Evolutionary conservation across 441 rosid species (phyloP).

Genomic region (Populus hybrid): DNA sequence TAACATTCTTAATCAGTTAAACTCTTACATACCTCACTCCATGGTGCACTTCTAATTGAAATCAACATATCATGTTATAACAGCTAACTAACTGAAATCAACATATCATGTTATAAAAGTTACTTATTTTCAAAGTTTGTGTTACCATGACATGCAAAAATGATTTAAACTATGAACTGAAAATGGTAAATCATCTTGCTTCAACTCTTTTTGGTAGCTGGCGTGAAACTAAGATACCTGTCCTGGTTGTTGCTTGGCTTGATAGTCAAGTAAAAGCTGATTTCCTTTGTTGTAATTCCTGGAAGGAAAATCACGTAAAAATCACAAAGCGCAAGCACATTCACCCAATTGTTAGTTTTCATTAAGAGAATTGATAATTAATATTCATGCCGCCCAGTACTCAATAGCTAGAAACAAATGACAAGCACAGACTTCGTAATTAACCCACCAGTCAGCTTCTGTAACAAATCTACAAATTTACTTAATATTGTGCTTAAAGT

Average conservation of each 20-base stretch:
- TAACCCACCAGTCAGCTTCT: too few species aligned
- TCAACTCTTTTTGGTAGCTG: not conserved
- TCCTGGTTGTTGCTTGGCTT: slow-evolving; percentile 12
- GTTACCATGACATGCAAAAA: not conserved
- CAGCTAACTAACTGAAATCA: not conserved
- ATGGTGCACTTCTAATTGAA: not conserved
- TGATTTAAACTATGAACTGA: not conserved
- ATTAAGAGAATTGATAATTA: too few species aligned
- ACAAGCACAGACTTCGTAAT: too few species aligned
- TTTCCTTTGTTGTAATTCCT: slow-evolving; percentile 29
- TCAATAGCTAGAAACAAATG: not conserved
- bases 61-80: not conserved
- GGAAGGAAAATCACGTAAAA: slow-evolving; percentile 1
- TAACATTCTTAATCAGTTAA: too few species aligned
- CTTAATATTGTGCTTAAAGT: not conserved
- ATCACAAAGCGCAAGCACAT: not conserved
- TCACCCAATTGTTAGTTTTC: not conserved
- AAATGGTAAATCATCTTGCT: not conserved
- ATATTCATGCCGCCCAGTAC: not conserved
- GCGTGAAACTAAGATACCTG: slow-evolving; percentile 19
- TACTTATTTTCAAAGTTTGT: not conserved
- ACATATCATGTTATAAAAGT: not conserved
- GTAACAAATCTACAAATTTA: too few species aligned
- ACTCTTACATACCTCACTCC: not conserved
- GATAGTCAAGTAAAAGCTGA: slow-evolving; percentile 18